phyloP scores from a whole-genome alignment of 805 yeast species.

The Scheffersomyces amazonensis region DNA sequence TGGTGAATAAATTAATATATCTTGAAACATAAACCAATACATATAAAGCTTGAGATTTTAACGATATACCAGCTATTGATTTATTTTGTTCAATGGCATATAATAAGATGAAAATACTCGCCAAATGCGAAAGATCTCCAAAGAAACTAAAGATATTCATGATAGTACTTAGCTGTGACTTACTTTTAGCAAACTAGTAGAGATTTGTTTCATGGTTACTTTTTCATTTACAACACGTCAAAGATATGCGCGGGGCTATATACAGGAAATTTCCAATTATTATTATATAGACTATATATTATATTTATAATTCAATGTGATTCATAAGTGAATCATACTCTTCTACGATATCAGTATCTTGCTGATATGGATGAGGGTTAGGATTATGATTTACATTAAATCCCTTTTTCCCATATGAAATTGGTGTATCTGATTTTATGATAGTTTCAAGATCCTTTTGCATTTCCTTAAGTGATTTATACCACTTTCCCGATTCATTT shows the following conservation, averaged over 20 bases:
- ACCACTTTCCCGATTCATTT: conserved; percentile 16
- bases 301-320: conserved; percentile 13
- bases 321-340: conserved; percentile 8
- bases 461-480: conserved; percentile 9
- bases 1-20: conserved; percentile 42
- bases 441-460: not conserved
- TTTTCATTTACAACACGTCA: not conserved
- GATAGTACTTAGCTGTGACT: conserved; percentile 1
- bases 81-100: conserved; percentile 61
- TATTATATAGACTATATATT: not conserved
- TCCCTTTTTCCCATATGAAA: not conserved
- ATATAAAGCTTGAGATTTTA: conserved; percentile 84
- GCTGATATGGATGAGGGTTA: too few species aligned
- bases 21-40: conserved; percentile 39
- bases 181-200: too few species aligned
- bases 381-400: not conserved
- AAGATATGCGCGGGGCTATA: not conserved
- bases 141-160: conserved; percentile 43
- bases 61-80: conserved; percentile 79
- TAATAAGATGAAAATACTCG: conserved; percentile 72
- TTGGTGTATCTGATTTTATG: not conserved
- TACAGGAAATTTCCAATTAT: not conserved
- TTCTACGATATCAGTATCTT: too few species aligned
- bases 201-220: not conserved
- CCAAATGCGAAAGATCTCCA: conserved; percentile 83